Evolutionary conservation across 495 filamentous ascomycete species (phyloP).

Genomic region (Stereocaulon alpinum): DNA sequence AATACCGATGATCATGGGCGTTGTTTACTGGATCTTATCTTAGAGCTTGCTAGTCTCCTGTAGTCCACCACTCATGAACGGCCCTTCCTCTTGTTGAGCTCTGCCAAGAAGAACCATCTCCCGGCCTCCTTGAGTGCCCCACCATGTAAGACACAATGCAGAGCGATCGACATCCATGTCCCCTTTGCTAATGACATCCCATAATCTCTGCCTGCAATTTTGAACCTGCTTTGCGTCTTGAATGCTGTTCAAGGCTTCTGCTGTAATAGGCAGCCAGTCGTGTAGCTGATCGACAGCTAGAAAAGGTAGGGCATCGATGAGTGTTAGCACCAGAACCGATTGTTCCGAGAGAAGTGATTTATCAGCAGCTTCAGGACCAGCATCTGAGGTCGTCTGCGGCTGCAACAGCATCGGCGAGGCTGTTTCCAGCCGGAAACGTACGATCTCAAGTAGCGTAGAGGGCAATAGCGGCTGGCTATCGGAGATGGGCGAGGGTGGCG

Average conservation of each 20-base stretch:
- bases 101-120: conserved; percentile 52
- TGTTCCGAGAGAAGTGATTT: conserved; percentile 59
- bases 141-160: conserved; percentile 77
- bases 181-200: conserved; percentile 71
- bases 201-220: conserved; percentile 63
- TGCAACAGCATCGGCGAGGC: conserved; percentile 44
- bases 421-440: conserved; percentile 54
- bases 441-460: conserved; percentile 70
- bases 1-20: no score
- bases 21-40: not conserved
- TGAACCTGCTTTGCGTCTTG: conserved; percentile 50
- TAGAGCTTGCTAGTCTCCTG: conserved; percentile 25
- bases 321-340: conserved; percentile 63
- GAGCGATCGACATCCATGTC: conserved; percentile 90
- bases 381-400: conserved; percentile 25
- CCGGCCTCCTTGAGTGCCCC: conserved; percentile 60
- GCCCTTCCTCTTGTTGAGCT: conserved; percentile 24
- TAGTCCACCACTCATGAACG: conserved; percentile 53
- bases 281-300: conserved; percentile 60
- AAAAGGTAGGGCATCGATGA: conserved; percentile 74
- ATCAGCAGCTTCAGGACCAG: conserved; percentile 2
- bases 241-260: conserved; percentile 55
- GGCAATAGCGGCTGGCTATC: conserved; percentile 63
- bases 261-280: conserved; percentile 65
- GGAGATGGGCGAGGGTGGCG: conserved; percentile 66